These are phyloP conservation scores for Pichia terricola DNA, from an alignment of 1,139 yeast species.

Conservation along the genomic window DNA sequence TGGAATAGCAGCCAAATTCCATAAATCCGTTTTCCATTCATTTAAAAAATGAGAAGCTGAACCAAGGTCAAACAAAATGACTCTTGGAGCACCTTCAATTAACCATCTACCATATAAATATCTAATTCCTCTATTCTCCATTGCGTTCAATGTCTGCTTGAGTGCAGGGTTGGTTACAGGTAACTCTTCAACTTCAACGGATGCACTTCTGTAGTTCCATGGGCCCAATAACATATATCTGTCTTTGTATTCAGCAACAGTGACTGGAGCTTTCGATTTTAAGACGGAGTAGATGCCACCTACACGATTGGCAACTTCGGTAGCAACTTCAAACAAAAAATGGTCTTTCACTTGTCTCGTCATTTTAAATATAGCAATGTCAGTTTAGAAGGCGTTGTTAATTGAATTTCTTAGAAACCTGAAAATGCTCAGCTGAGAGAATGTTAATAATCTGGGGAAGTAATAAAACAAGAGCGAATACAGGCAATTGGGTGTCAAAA, in stretches of 20 bases:
- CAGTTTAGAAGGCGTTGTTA: too few species aligned
- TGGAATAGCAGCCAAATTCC: conserved; percentile 89
- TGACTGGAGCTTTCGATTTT: conserved; percentile 93
- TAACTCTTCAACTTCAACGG: conserved; percentile 87
- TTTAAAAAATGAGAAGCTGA: conserved; percentile 62
- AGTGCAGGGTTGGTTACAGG: conserved; percentile 57
- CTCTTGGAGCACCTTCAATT: conserved; percentile 95
- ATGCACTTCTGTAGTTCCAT: conserved; percentile 69
- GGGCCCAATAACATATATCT: conserved; percentile 88
- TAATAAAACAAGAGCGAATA: not conserved
- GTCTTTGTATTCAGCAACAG: conserved; percentile 86
- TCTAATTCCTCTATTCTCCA: conserved; percentile 72
- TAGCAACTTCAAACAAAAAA: conserved; percentile 85
- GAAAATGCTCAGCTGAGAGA: too few species aligned
- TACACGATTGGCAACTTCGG: conserved; percentile 95
- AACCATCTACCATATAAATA: conserved; percentile 94
- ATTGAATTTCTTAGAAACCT: too few species aligned
- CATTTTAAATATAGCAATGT: too few species aligned
- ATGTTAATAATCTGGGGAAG: not conserved
- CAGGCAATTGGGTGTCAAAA: too few species aligned
- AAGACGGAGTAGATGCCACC: conserved; percentile 97
- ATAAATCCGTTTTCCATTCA: conserved; percentile 92
- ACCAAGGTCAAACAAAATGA: conserved; percentile 73
- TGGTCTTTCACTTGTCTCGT: conserved; percentile 74
- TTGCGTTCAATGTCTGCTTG: conserved; percentile 55